phyloP scores from a whole-genome alignment of 2,329 filamentous ascomycete genomes.

The Chalaropsis ovoidea region DNA sequence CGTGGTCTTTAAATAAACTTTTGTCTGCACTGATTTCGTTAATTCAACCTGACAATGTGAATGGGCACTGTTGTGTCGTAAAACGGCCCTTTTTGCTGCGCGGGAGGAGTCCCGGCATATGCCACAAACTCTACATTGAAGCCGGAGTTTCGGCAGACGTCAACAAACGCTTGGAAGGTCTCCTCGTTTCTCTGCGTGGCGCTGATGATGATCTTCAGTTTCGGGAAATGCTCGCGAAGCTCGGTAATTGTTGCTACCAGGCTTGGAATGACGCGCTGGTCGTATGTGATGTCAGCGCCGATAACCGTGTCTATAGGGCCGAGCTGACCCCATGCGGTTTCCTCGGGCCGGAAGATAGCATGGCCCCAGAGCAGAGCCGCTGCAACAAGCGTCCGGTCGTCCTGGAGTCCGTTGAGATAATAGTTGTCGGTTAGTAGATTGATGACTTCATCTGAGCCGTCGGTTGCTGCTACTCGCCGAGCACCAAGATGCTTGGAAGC shows the following conservation, averaged over 20 bases:
- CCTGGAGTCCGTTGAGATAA: slow-evolving; percentile 55
- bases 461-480: slow-evolving; percentile 54
- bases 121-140: slow-evolving; percentile 38
- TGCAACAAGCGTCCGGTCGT: slow-evolving; percentile 29
- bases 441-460: slow-evolving; percentile 64
- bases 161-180: slow-evolving; percentile 56
- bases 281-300: slow-evolving; percentile 72
- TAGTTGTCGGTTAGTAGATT: slow-evolving; percentile 57
- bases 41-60: slow-evolving; percentile 36
- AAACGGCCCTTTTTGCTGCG: slow-evolving; percentile 51
- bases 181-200: slow-evolving; percentile 60
- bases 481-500: slow-evolving; percentile 58
- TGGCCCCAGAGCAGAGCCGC: slow-evolving; percentile 51
- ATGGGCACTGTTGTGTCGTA: slow-evolving; percentile 52
- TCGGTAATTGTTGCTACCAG: slow-evolving; percentile 56
- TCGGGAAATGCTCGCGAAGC: slow-evolving; percentile 48
- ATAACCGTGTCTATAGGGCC: slow-evolving; percentile 51
- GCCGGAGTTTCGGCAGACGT: slow-evolving; percentile 43
- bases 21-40: not conserved
- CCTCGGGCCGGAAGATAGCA: slow-evolving; percentile 44
- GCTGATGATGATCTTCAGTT: slow-evolving; percentile 53
- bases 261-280: slow-evolving; percentile 51
- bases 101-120: slow-evolving; percentile 35
- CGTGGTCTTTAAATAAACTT: not conserved
- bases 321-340: slow-evolving; percentile 26